Evolutionary conservation across 495 filamentous ascomycete genomes (phyloP).

Genomic region (Penicillium malachiteum): DNA sequence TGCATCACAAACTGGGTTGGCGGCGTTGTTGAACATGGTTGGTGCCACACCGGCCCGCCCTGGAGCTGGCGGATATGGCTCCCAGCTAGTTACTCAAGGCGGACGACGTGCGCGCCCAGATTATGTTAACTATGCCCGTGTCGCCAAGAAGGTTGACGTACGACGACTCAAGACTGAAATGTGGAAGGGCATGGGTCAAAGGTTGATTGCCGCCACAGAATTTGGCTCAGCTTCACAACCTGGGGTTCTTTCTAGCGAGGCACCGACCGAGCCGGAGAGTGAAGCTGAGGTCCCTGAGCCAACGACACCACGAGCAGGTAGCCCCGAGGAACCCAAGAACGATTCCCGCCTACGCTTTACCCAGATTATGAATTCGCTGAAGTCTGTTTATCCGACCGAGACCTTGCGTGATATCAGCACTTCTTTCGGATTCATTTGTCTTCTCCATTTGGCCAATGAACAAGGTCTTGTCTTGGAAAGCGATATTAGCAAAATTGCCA

Average conservation of each 20-base stretch:
- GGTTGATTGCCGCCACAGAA: slow-evolving; percentile 37
- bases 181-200: slow-evolving; percentile 79
- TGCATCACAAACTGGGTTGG: slow-evolving; percentile 36
- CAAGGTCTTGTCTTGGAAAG: slow-evolving; percentile 75
- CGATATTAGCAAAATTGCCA: slow-evolving; percentile 34
- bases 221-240: slow-evolving; percentile 33
- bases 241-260: slow-evolving; percentile 19
- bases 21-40: slow-evolving; percentile 44
- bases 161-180: slow-evolving; percentile 91
- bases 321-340: slow-evolving; percentile 26
- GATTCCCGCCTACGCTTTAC: slow-evolving; percentile 76
- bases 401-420: slow-evolving; percentile 94
- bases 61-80: slow-evolving; percentile 70
- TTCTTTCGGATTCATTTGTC: slow-evolving; percentile 93
- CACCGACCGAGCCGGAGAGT: slow-evolving; percentile 26
- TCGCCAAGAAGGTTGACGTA: slow-evolving; percentile 99
- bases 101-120: slow-evolving; percentile 79
- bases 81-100: slow-evolving; percentile 85
- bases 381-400: slow-evolving; percentile 78
- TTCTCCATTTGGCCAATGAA: slow-evolving; percentile 95
- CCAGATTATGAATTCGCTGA: slow-evolving; percentile 81
- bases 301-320: slow-evolving; percentile 34
- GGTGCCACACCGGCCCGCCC: slow-evolving; percentile 42
- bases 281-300: slow-evolving; percentile 31
- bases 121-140: slow-evolving; percentile 93